These are phyloP conservation scores for Dinochytrium kinnereticum DNA, from an alignment of 371 early-diverging fungal genomes.

Conservation along the genomic window DNA sequence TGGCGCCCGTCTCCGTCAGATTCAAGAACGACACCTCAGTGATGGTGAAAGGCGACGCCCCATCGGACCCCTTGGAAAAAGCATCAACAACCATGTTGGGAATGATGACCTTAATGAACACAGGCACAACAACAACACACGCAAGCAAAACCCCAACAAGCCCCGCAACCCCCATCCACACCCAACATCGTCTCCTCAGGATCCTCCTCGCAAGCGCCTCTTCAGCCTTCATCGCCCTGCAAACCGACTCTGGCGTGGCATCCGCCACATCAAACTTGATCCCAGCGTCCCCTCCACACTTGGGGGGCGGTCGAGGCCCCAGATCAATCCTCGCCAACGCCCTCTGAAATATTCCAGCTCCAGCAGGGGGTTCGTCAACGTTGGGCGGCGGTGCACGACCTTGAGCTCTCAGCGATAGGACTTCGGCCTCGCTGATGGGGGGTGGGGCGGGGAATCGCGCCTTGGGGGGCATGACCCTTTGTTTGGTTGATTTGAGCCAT, in stretches of 20 bases:
- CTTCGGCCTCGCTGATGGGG: background rate
- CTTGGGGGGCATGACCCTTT: background rate
- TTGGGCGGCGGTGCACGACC: constrained; percentile 6
- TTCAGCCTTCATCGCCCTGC: background rate
- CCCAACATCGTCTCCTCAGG: background rate
- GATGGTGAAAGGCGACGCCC: background rate
- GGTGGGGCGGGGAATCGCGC: background rate
- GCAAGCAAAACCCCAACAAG: background rate
- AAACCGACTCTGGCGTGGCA: background rate
- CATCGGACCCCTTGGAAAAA: background rate
- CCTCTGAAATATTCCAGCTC: background rate
- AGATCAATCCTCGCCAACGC: background rate
- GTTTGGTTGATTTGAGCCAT: background rate
- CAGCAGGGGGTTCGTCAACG: background rate
- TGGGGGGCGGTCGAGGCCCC: constrained; percentile 2
- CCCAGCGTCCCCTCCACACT: background rate
- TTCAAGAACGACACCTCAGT: background rate
- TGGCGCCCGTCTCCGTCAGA: background rate
- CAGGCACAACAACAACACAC: background rate
- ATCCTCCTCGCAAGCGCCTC: background rate
- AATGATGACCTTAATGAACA: constrained; percentile 9
- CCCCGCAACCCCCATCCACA: background rate
- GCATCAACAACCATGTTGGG: background rate
- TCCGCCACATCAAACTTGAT: background rate
- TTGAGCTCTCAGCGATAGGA: background rate